Percentiles rank a stretch among this genome's conserved stretches.
These are phyloP conservation scores for Phyllachora maydis DNA, from an alignment of 2,329 filamentous ascomycete species.

Conservation along the genomic window DNA sequence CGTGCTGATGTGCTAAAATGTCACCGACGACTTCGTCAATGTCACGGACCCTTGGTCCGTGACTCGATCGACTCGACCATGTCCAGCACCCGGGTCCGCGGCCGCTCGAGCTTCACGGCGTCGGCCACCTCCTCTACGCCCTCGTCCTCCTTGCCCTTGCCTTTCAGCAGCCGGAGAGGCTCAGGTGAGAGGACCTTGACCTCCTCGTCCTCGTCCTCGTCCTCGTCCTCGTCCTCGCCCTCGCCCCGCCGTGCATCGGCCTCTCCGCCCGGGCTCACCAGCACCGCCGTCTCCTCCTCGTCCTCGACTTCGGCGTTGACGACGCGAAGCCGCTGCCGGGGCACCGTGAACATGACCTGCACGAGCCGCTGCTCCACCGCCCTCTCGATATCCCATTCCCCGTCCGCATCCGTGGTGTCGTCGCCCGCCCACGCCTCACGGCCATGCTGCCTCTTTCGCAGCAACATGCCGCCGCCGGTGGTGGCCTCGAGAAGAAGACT, in stretches of 20 bases:
- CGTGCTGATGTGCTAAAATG: too few species aligned
- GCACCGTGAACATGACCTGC: conserved; percentile 85
- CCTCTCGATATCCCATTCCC: conserved; percentile 57
- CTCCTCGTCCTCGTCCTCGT: conserved; percentile 1
- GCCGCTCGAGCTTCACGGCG: conserved; percentile 16
- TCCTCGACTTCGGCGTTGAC: conserved; percentile 52
- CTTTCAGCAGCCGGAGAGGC: background rate
- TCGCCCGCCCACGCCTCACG: conserved; percentile 28
- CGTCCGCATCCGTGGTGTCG: conserved; percentile 30
- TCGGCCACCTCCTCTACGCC: too few species aligned
- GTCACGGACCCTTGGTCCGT: conserved; percentile 16
- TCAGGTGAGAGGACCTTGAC: too few species aligned
- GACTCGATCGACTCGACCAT: conserved; percentile 36
- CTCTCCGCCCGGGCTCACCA: background rate
- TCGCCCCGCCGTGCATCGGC: too few species aligned
- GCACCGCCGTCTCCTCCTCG: conserved; percentile 1
- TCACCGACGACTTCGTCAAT: too few species aligned
- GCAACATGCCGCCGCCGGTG: conserved; percentile 19
- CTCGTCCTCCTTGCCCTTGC: conserved; percentile 1
- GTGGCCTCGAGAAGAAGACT: conserved; percentile 21
- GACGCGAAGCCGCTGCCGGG: conserved; percentile 68
- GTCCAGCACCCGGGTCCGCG: conserved; percentile 24
- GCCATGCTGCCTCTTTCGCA: conserved; percentile 33
- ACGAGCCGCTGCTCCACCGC: conserved; percentile 52
- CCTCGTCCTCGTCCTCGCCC: conserved; percentile 1